These are phyloP conservation scores for Actinomucor elegans DNA, from an alignment of 371 early-diverging fungal genomes.

Conservation along the genomic window DNA sequence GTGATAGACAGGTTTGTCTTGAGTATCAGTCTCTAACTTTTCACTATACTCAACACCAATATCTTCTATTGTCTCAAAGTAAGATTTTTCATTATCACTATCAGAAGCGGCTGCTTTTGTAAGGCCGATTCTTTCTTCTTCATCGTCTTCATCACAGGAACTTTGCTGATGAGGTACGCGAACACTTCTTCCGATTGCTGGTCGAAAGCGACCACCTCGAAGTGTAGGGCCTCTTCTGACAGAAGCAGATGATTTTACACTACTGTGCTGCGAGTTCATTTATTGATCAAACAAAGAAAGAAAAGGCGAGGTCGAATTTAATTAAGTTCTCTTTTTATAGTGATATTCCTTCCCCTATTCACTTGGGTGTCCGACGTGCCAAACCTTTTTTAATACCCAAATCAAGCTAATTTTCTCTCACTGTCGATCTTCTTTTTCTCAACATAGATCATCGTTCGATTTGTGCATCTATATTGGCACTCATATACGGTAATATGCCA, in stretches of 20 bases:
- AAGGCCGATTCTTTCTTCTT: slow-evolving; percentile 35
- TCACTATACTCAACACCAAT: slow-evolving; percentile 1
- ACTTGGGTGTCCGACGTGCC: no score
- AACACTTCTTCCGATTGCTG: slow-evolving; percentile 29
- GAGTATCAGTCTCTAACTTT: slow-evolving; percentile 18
- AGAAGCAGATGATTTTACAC: background rate
- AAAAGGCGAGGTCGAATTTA: no score
- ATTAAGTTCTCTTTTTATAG: no score
- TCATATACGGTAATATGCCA: no score
- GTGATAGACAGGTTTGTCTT: slow-evolving; percentile 25
- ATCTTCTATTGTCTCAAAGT: slow-evolving; percentile 7
- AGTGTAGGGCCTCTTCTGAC: slow-evolving; percentile 38
- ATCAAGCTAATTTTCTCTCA: no score
- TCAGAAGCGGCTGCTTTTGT: background rate
- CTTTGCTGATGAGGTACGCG: background rate
- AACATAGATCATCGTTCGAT: no score
- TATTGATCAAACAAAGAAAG: no score
- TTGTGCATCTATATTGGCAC: no score
- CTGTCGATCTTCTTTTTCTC: no score
- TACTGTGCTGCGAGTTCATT: no score
- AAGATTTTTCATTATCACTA: background rate
- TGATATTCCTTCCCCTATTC: no score
- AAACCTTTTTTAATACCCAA: no score
- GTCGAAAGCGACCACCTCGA: slow-evolving; percentile 33
- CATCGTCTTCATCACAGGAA: slow-evolving; percentile 6